A percentile compares a stretch with the other conserved stretches of the same genome.
Evolutionary conservation across 306 rosid species (phyloP).

Genomic region (Cucumis hystrix): DNA sequence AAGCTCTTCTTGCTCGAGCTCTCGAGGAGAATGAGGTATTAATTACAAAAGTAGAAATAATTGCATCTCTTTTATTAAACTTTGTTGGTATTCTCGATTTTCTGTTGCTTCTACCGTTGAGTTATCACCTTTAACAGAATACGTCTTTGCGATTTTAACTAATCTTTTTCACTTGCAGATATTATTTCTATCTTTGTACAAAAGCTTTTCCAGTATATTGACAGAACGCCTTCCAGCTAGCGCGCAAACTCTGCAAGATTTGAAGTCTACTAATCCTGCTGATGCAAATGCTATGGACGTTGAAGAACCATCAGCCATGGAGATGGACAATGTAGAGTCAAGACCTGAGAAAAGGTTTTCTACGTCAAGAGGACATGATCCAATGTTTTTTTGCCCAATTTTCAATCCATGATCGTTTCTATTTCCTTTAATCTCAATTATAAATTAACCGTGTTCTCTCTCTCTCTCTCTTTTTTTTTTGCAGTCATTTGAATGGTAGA

Average conservation of each 20-base stretch:
- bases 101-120: neutral
- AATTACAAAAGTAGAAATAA: neutral
- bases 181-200: slow-evolving; percentile 60
- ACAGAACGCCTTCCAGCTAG: slow-evolving; percentile 66
- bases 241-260: slow-evolving; percentile 44
- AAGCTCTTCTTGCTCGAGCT: slow-evolving; percentile 84
- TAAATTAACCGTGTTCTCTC: neutral
- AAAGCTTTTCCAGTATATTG: slow-evolving; percentile 57
- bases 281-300: slow-evolving; percentile 57
- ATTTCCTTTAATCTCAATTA: neutral
- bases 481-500: slow-evolving; percentile 67
- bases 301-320: slow-evolving; percentile 76
- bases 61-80: neutral
- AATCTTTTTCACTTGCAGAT: slow-evolving; percentile 35
- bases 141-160: neutral
- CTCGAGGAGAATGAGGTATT: slow-evolving; percentile 88
- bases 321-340: slow-evolving; percentile 63
- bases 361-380: neutral
- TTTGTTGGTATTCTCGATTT: neutral
- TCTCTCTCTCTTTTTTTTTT: neutral
- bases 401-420: neutral
- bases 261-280: slow-evolving; percentile 38
- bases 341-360: slow-evolving; percentile 53
- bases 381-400: neutral
- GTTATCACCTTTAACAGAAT: neutral